Evolutionary conservation across 2,329 filamentous ascomycete genomes (phyloP).

Genomic region (Beauveria australis): DNA sequence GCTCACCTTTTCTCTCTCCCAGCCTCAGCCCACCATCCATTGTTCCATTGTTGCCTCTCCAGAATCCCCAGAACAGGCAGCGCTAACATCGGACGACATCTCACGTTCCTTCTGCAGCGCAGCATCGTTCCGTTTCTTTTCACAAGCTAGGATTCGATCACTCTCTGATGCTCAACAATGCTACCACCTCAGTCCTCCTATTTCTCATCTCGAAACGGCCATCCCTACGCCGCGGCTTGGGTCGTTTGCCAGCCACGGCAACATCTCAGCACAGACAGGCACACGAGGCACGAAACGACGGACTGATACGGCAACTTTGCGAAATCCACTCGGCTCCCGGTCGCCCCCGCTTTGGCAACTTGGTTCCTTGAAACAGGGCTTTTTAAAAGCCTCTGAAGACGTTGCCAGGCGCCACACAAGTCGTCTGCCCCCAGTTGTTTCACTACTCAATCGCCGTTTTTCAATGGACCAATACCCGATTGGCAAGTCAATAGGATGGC

Average conservation of each 20-base stretch:
- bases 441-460: background rate
- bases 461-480: background rate
- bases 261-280: conserved; percentile 3
- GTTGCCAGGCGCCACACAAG: background rate
- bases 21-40: background rate
- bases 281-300: background rate
- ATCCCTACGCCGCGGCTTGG: background rate
- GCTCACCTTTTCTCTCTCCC: background rate
- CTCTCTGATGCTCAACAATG: background rate
- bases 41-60: background rate
- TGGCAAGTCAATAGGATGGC: background rate
- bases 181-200: no score
- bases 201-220: no score
- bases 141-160: background rate
- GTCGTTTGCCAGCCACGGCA: background rate
- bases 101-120: background rate
- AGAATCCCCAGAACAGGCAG: background rate
- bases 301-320: background rate
- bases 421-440: background rate
- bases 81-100: background rate
- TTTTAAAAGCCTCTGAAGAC: background rate
- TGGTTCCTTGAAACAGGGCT: background rate
- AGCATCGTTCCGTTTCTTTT: background rate
- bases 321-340: background rate
- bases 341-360: background rate